phyloP scores from a whole-genome alignment of 768 basidiomycete genomes.

The Kwoniella botswanensis region DNA sequence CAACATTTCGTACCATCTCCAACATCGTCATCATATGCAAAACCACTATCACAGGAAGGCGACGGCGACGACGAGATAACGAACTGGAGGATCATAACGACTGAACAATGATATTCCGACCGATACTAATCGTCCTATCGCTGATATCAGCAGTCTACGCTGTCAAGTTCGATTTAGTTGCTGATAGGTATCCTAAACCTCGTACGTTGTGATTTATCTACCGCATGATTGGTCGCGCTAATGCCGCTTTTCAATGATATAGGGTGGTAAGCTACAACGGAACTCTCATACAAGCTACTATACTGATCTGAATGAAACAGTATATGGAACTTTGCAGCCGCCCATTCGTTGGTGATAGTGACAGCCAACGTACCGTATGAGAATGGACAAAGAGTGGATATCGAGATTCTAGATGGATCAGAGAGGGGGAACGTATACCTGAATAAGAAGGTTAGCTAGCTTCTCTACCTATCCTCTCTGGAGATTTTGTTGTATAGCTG shows the following conservation, averaged over 20 bases:
- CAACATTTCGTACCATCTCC: neutral
- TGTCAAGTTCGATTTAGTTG: constrained; percentile 83
- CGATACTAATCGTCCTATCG: constrained; percentile 28
- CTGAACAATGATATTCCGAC: constrained; percentile 30
- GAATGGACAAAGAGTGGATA: constrained; percentile 77
- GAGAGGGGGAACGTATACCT: constrained; percentile 85
- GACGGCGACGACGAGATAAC: constrained; percentile 7
- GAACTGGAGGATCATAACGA: neutral
- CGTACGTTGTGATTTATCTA: constrained; percentile 57
- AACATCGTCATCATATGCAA: neutral
- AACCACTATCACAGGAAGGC: no score
- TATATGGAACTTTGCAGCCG: constrained; percentile 92
- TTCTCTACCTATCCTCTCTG: neutral
- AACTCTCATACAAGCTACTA: neutral
- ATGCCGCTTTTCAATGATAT: constrained; percentile 1
- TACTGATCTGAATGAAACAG: constrained; percentile 62
- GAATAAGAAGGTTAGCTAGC: constrained; percentile 67
- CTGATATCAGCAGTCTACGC: constrained; percentile 61
- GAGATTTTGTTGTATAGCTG: neutral
- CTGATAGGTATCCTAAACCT: constrained; percentile 71
- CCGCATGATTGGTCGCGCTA: neutral
- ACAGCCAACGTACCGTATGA: constrained; percentile 84
- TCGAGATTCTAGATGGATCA: constrained; percentile 91
- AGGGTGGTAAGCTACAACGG: constrained; percentile 44
- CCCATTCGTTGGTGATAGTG: constrained; percentile 87